Evolutionary conservation across 2,329 filamentous ascomycete species (phyloP), one percentile per base, ranked within the genome.

Genomic region (Colletotrichum gloeosporioides): DNA sequence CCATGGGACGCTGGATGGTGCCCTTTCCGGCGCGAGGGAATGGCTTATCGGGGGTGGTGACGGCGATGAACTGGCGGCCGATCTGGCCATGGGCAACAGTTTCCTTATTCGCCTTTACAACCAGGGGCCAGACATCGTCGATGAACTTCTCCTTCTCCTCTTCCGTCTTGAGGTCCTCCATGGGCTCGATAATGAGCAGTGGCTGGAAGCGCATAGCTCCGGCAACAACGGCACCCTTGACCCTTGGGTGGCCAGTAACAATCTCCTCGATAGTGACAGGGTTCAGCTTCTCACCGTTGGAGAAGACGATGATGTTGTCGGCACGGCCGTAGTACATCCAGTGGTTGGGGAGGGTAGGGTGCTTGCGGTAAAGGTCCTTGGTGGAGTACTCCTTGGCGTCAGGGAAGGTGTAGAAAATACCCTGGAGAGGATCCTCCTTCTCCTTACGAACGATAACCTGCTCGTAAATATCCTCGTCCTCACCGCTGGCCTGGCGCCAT

Each of bases 281-380:
- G 77, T 90, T 90, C 6, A 90, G 78, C 80, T 90, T 90, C 81
- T 89, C 87, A 29, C 88, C 88, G 69, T 87, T 89, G 9, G 85
- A 86, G 69, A 90, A 87, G 25, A 90, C 88, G 10, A 88, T 83
- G 12, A 87, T 75, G 36, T 88, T 84, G 57, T 88, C 85, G 80
- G 81, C 74, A 5, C 85, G 82, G n/a, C 84, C 84, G 15, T 80
- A 77, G 70, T 84, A 85, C 18, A 79, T 78, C 84, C 84, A 82
- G 65, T 79, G 71, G 2, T 83, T 83, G 0, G 85, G 85, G 5
- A 86, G 78, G n/a, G 85, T 79, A 0, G 84, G 85, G 69, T 86
- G 85, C 6, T 79, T 79, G 16, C 79, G 82, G 79, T 85, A 89
- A 13, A 90, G 77, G 70, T 90, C 89, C 61, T 86, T 86, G 10